A percentile compares a stretch with the other conserved stretches of the same genome.
Evolutionary conservation across 2,329 filamentous ascomycete genomes (phyloP).

Genomic region (Rutstroemia sp.): DNA sequence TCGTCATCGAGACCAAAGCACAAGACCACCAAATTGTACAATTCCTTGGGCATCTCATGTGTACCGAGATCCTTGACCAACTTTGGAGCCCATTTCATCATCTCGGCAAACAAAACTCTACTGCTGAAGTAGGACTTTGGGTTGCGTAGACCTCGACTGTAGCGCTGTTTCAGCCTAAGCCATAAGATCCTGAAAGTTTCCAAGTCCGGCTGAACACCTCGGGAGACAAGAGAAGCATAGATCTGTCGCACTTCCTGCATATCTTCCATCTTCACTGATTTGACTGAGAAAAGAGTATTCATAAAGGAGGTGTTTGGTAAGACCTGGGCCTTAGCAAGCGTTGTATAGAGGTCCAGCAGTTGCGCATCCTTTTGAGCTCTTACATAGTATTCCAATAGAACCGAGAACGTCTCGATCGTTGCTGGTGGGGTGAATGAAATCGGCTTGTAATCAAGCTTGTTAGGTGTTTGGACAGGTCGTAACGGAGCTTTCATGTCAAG

Average conservation of each 20-base stretch:
- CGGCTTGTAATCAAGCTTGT: conserved; percentile 26
- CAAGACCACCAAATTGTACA: conserved; percentile 45
- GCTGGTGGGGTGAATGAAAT: conserved; percentile 45
- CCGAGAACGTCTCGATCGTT: conserved; percentile 69
- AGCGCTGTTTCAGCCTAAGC: conserved; percentile 21
- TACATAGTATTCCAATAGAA: conserved; percentile 67
- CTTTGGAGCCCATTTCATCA: conserved; percentile 30
- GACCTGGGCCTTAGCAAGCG: conserved; percentile 56
- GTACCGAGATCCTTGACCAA: conserved; percentile 31
- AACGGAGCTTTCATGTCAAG: conserved; percentile 9
- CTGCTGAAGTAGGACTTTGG: conserved; percentile 5
- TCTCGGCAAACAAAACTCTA: conserved; percentile 36
- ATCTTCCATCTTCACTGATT: conserved; percentile 19
- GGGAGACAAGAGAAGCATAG: neutral
- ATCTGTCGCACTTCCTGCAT: neutral
- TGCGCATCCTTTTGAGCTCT: conserved; percentile 49
- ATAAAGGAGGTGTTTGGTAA: conserved; percentile 66
- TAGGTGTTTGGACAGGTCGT: conserved; percentile 7
- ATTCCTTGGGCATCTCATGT: conserved; percentile 36
- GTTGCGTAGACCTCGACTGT: neutral
- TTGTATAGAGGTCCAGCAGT: conserved; percentile 53
- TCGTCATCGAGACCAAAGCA: conserved; percentile 44
- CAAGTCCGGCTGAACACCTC: conserved; percentile 21
- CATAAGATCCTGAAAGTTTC: conserved; percentile 28
- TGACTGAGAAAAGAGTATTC: conserved; percentile 62